A percentile compares a stretch with the other conserved stretches of the same genome.
Conservation (phyloP, 345 rosid species). For the thale cress (Arabidopsis thaliana) region TAIR10.1 NC_003075.7:14235001-14235500, state of each 20-base stretch:
- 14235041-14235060: conserved; percentile 4
- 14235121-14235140: neutral
- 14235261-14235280: conserved; percentile 4
- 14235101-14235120: conserved; percentile 5
- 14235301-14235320: conserved; percentile 41
- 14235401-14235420: neutral
- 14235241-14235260: conserved; percentile 33
- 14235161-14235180: conserved; percentile 37
- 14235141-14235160: conserved; percentile 20
- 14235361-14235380: conserved; percentile 41
- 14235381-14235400: conserved; percentile 10
- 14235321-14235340: neutral
- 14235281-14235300: conserved; percentile 20
- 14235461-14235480: neutral
- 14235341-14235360: conserved; percentile 11
- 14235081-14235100: conserved; percentile 6
- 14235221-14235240: conserved; percentile 57
- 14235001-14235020: conserved; percentile 3
- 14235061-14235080: neutral
- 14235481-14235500: neutral
- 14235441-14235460: neutral
- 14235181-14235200: conserved; percentile 46
- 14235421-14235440: neutral
- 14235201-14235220: conserved; percentile 62
- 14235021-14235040: neutral